Evolutionary conservation across 352 stramenopile genomes (phyloP), one percentile per base, ranked within the genome.

Genomic region (Hyaloperonospora arabidopsidis): DNA sequence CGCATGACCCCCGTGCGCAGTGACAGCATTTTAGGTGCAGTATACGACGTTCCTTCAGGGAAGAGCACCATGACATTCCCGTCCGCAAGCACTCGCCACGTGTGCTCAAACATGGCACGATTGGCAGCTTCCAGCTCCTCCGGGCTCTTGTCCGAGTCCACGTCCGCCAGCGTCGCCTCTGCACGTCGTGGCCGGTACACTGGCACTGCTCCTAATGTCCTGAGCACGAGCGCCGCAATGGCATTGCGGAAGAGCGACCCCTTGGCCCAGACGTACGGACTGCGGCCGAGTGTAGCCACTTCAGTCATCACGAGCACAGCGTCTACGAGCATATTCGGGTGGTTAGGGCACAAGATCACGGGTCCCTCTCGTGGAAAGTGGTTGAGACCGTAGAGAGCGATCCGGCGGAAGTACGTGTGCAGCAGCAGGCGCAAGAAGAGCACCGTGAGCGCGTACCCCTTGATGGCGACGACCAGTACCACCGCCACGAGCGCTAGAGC

Each of bases 321-420:
- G 52, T 90, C 79, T 17, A 90, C 76, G 29, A 90, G 72, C 79
- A 90, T 90, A 56, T 90, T 90, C 3, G 79, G 79, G 54, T 90
- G 79, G 62, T 90, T 90, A 8, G 79, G 76, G 18, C 77, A 90
- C 49, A 90, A 46, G 35, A 90, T 87, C 47, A 90, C 79, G 2
- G 79, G 79, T 5, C 79, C 78, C 70, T 90, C 77, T 18, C 79
- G 77, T 5, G 79, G 79, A 25, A 90, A 78, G 54, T 90, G 84
- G 59, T 90, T 88, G 59, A 88, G 67, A 14, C 77, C 79, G 57
- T 81, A 85, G 57, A 88, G 65, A 36, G 76, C 76, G 59, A 87
- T 88, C 63, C 83, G 85, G 63, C 77, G 76, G 58, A 86, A 90
- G 67, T 90, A 90, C 41, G 72, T 85, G 68, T 87, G 76, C 50